These are phyloP conservation scores for Echria macrotheca DNA, from an alignment of 495 filamentous ascomycete genomes.

Conservation along the genomic window DNA sequence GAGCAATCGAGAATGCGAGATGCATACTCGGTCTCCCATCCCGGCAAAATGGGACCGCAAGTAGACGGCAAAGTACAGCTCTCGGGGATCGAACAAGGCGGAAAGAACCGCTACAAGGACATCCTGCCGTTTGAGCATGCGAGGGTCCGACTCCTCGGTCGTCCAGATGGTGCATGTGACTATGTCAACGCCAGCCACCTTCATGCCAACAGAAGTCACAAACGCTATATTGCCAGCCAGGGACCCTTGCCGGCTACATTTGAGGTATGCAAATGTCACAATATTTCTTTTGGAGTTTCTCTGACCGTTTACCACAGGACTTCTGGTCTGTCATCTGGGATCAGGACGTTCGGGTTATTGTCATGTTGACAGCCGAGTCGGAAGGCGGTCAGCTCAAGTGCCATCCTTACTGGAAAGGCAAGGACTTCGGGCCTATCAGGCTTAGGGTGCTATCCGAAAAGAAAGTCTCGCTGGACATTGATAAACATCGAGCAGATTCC, in stretches of 20 bases:
- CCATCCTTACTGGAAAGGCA: constrained; percentile 85
- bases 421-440: constrained; percentile 72
- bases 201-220: constrained; percentile 69
- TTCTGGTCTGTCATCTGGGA: constrained; percentile 99
- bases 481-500: constrained; percentile 37
- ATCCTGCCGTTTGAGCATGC: constrained; percentile 97
- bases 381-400: constrained; percentile 95
- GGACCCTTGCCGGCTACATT: constrained; percentile 92
- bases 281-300: not conserved
- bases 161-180: constrained; percentile 71
- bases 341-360: constrained; percentile 86
- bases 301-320: constrained; percentile 66
- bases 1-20: constrained; percentile 90
- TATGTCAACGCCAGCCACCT: constrained; percentile 95
- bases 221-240: constrained; percentile 92
- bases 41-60: constrained; percentile 16
- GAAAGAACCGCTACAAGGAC: constrained; percentile 95
- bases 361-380: constrained; percentile 93
- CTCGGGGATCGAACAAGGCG: constrained; percentile 89
- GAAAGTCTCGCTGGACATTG: constrained; percentile 67
- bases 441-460: constrained; percentile 75
- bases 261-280: constrained; percentile 52
- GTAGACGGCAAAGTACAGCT: constrained; percentile 43
- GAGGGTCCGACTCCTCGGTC: constrained; percentile 70
- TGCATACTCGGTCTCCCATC: constrained; percentile 62